These are phyloP conservation scores for Candida ipomoeae DNA, from an alignment of 805 yeast species.

Conservation along the genomic window DNA sequence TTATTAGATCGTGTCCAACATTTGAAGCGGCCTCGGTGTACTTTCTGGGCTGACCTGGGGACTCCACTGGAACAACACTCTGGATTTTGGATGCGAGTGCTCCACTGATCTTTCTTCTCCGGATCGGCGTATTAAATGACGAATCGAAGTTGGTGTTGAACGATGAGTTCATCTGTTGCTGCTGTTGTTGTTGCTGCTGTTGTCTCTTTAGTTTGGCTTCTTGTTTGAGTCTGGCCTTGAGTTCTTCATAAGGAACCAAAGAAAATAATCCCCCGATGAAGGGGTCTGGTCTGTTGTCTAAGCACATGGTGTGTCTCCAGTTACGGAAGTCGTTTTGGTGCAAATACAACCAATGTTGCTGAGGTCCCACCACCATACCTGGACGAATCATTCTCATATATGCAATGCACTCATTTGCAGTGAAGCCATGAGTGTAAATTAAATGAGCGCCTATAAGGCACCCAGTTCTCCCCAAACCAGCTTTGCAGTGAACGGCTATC, in stretches of 20 bases:
- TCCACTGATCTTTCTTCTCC: conserved; percentile 63
- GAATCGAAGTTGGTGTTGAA: conserved; percentile 33
- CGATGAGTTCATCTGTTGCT: conserved; percentile 24
- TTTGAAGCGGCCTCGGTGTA: conserved; percentile 32
- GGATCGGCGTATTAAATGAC: conserved; percentile 68
- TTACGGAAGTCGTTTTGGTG: conserved; percentile 95
- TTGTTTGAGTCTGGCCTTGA: conserved; percentile 48
- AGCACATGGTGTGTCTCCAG: conserved; percentile 89
- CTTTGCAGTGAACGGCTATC: conserved; percentile 98
- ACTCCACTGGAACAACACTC: conserved; percentile 81
- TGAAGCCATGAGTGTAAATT: conserved; percentile 93
- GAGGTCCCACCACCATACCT: conserved; percentile 99
- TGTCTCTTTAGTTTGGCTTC: conserved; percentile 38
- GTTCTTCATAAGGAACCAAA: conserved; percentile 58
- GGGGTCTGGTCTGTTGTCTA: conserved; percentile 63
- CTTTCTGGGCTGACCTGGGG: conserved; percentile 97
- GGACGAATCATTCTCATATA: conserved; percentile 96
- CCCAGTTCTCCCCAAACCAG: conserved; percentile 97
- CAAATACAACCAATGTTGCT: conserved; percentile 96
- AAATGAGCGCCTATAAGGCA: conserved; percentile 96
- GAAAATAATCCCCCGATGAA: conserved; percentile 66
- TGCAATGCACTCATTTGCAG: conserved; percentile 95
- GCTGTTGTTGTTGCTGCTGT: conserved; percentile 29
- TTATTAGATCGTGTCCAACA: conserved; percentile 35
- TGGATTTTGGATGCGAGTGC: conserved; percentile 64